Base-by-base conservation (phyloP, 2,329 filamentous ascomycete species). In the Daldinia sp. region DNA sequence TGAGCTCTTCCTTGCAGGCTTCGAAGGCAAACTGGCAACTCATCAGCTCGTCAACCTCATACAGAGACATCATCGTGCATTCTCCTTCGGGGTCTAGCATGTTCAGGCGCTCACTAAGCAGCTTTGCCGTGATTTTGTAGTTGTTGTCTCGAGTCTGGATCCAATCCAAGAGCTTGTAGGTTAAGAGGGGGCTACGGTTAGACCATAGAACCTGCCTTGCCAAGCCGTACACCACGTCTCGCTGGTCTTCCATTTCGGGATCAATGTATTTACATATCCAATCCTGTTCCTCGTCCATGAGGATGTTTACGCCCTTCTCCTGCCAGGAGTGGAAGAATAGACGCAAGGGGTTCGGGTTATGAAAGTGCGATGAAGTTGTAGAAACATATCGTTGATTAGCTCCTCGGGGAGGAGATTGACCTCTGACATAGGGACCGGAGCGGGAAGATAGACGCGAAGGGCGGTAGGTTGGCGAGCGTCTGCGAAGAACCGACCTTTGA, bases 31-130 rank as follows among this genome's bases (percentile, higher is more conserved):
- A 37, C 47, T 68, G 67, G 19, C 54, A 66, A 10, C 66, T 54
- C 60, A 71, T 68, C 23, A 71, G 58, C 35, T 65, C 57, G 2
- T 35, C 15, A 8, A 67, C 23, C 35, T 68, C 59, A 13, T 27
- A 43, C 1, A 61, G 6, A 9, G 27, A 23, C 63, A 70, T 69
- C 49, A 53, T 68, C 57, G 37, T 30, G 0, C 19, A 8, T 6
- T 15, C 57, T 7, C n/a, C 19, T 9, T 25, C 8, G 15, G 19
- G 21, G 13, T 60, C 56, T 19, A 30, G 5, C 4, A 29, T 2
- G 13, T 52, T 27, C 3, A 66, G 52, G 13, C 60, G 52, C 27
- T 48, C 34, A 4, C 21, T 11, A 3, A 64, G 53, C 15, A 67
- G 15, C 39, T 21, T 8, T 2, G 43, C 52, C 1, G 61, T n/a